Evolutionary conservation across 2,329 filamentous ascomycete species (phyloP), one percentile per base, ranked within the genome.

Genomic region (Microcyclospora pomicola): DNA sequence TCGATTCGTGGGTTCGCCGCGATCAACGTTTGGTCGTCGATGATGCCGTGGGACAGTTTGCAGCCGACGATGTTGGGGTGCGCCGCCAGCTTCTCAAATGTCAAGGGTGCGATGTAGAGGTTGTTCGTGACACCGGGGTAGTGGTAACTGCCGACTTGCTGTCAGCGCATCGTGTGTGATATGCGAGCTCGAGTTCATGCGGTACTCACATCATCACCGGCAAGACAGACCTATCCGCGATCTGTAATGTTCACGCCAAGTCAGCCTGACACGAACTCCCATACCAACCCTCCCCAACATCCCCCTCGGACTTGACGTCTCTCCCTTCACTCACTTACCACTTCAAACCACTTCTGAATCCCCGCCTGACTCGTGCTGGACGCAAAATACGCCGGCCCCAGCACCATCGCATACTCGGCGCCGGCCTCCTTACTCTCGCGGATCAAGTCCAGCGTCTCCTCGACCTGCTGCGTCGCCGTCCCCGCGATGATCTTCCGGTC

Each of bases 91-190:
- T 61, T 59, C 49, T 63, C 72, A 50, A 73, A 76, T 0, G 74
- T 75, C 7, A 69, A 63, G 1, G 75, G 71, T 1, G 67, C 60
- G 41, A 80, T 65, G 48, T 68, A 66, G 49, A 80, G 63, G 49
- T 74, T 72, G 62, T 80, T 81, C 9, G 75, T 76, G 15, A 81
- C 76, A 36, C 72, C 75, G 1, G 77, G 76, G 58, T 78, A 78
- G 56, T 78, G 71, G 56, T 77, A 77, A 40, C 69, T 74, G 40
- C 13, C 15, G 15, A 30, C 13, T 24, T 27, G 15, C 35, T 28
- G 28, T 33, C 27, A 38, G 39, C 42, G 41, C 31, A 13, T 12
- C 27, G 15, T 19, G n/a, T 27, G 11, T 9, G 31, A 15, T n/a
- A 14, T 28, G 19, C 27, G 7, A 15, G 24, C 14, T 31, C 9